These are phyloP conservation scores for Pilobolus umbonatus DNA, from an alignment of 192 early-diverging fungal genomes.

Conservation along the genomic window DNA sequence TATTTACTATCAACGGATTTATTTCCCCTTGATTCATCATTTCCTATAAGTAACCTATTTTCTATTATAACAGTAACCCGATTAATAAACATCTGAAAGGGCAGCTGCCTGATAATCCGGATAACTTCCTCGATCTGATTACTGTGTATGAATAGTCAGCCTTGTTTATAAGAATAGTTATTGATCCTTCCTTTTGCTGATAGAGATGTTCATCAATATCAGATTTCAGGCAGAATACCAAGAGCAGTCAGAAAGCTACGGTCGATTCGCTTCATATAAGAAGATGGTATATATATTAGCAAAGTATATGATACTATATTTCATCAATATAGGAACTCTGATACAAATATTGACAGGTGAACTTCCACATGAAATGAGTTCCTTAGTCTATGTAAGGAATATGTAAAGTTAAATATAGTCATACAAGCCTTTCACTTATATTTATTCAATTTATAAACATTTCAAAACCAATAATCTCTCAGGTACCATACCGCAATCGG, in stretches of 20 bases:
- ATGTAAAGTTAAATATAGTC: background rate
- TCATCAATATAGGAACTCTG: background rate
- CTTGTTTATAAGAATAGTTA: background rate
- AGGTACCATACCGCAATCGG: background rate
- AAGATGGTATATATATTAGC: background rate
- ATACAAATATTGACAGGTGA: slow-evolving; percentile 1
- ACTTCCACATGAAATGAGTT: background rate
- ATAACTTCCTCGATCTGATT: slow-evolving; percentile 17
- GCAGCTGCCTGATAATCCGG: slow-evolving; percentile 22
- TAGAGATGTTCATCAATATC: background rate
- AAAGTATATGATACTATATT: background rate
- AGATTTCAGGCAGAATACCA: background rate
- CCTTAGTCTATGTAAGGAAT: background rate
- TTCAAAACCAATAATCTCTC: slow-evolving; percentile 4
- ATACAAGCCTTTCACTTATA: background rate
- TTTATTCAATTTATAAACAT: background rate
- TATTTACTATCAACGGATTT: slow-evolving; percentile 7
- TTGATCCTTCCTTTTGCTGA: background rate
- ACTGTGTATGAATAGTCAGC: slow-evolving; percentile 17
- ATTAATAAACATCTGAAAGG: slow-evolving; percentile 27
- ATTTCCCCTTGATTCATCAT: background rate
- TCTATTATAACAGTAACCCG: slow-evolving; percentile 15
- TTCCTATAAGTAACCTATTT: background rate
- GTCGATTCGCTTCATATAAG: background rate
- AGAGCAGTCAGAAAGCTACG: background rate